phyloP scores from a whole-genome alignment of 495 filamentous ascomycete genomes.

The Tetracladium setigerum region DNA sequence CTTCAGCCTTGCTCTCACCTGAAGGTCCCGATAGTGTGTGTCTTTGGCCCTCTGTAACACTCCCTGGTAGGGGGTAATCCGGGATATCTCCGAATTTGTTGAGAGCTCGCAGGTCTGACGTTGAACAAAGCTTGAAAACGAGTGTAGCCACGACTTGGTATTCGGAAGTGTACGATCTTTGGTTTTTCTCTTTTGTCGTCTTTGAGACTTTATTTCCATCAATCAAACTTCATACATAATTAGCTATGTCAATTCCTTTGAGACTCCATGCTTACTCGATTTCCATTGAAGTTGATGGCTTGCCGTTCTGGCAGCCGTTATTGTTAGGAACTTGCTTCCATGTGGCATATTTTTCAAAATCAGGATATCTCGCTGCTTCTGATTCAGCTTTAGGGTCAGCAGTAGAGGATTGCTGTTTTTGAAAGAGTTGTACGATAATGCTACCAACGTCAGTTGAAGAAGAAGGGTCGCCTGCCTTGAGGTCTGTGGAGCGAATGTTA shows the following conservation, averaged over 20 bases:
- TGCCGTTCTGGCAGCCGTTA: neutral
- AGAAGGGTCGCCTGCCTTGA: neutral
- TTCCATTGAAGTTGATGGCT: neutral
- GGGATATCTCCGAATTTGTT: neutral
- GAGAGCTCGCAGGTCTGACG: neutral
- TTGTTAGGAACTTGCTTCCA: neutral
- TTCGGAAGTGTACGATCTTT: neutral
- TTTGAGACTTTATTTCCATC: too few relatives aligned
- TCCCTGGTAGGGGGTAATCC: neutral
- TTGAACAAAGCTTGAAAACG: neutral
- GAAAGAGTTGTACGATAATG: neutral
- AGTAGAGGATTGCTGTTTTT: neutral
- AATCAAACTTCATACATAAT: too few relatives aligned
- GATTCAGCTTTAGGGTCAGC: neutral
- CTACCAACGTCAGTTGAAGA: conserved; percentile 2
- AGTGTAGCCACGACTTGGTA: neutral
- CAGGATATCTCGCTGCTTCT: too few relatives aligned
- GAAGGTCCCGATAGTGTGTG: too few relatives aligned
- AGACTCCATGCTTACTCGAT: neutral
- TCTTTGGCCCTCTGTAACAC: too few relatives aligned
- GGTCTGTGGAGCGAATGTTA: neutral
- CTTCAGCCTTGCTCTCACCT: too few relatives aligned
- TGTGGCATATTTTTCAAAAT: too few relatives aligned
- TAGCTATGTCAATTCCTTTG: too few relatives aligned
- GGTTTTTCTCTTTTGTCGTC: too few relatives aligned